Conservation (phyloP, 1,284 basidiomycete species). For the Agaricales sp. region DNA sequence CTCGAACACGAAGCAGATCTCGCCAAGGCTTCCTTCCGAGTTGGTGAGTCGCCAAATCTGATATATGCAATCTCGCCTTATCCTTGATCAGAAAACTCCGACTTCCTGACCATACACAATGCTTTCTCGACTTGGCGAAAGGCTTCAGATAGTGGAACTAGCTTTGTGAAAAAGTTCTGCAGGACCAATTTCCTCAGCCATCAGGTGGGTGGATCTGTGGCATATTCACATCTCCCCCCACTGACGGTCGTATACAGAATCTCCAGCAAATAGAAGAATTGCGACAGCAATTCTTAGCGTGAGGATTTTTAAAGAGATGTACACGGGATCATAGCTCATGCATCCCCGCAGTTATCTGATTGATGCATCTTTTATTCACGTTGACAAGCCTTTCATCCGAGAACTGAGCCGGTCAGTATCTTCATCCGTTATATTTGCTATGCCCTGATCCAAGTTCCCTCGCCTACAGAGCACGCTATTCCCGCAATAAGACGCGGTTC, state of each 20-base stretch:
- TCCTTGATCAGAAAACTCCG: constrained; percentile 69
- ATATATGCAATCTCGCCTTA: neutral
- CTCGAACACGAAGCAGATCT: constrained; percentile 81
- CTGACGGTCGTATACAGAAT: constrained; percentile 41
- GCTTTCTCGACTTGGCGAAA: constrained; percentile 85
- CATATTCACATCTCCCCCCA: neutral
- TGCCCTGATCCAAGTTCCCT: constrained; percentile 1
- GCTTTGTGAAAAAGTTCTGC: constrained; percentile 69
- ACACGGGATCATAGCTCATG: constrained; percentile 7
- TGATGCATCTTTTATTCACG: constrained; percentile 80
- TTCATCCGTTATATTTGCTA: neutral
- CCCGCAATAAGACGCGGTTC: constrained; percentile 67
- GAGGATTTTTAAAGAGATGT: constrained; percentile 10
- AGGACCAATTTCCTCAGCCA: constrained; percentile 79
- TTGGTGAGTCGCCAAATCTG: constrained; percentile 35
- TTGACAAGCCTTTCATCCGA: constrained; percentile 53
- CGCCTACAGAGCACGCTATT: constrained; percentile 57
- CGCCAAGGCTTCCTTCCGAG: constrained; percentile 75
- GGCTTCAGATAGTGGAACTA: constrained; percentile 52
- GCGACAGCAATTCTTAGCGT: constrained; percentile 87
- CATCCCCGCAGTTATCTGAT: constrained; percentile 54
- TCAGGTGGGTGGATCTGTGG: constrained; percentile 39
- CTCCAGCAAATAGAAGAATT: constrained; percentile 96
- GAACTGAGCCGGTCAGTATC: constrained; percentile 59
- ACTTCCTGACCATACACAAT: constrained; percentile 91